A percentile compares a stretch with the other conserved stretches of the same genome.
These are phyloP conservation scores for Epichloe gansuensis DNA, from an alignment of 2,329 filamentous ascomycete genomes.

Conservation along the genomic window DNA sequence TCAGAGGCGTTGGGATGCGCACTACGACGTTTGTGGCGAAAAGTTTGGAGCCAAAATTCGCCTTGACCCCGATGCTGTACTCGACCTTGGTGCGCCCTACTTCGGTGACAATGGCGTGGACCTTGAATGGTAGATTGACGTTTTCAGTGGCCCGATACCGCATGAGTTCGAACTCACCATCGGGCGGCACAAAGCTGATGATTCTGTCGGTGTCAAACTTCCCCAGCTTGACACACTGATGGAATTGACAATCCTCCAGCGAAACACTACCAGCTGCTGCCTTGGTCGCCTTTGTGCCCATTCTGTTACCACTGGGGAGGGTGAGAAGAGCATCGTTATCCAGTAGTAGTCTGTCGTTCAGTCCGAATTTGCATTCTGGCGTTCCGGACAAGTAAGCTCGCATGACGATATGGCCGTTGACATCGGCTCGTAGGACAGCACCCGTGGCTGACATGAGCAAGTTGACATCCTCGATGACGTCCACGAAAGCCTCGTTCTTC, in stretches of 20 bases:
- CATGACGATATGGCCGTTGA: slow-evolving; percentile 97
- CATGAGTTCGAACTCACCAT: slow-evolving; percentile 98
- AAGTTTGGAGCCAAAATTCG: slow-evolving; percentile 91
- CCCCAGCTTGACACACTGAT: slow-evolving; percentile 95
- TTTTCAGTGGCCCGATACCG: slow-evolving; percentile 96
- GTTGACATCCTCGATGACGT: slow-evolving; percentile 98
- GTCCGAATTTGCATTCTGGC: slow-evolving; percentile 96
- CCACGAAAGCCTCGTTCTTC: slow-evolving; percentile 98
- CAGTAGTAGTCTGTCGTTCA: slow-evolving; percentile 90
- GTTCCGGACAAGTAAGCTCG: slow-evolving; percentile 93
- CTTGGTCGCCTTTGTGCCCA: slow-evolving; percentile 81
- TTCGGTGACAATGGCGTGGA: slow-evolving; percentile 97
- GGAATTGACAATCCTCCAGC: slow-evolving; percentile 95
- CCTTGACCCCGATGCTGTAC: slow-evolving; percentile 94
- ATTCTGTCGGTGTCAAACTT: slow-evolving; percentile 95
- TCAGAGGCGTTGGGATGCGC: slow-evolving; percentile 87
- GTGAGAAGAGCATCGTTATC: slow-evolving; percentile 59
- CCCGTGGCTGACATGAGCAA: slow-evolving; percentile 97
- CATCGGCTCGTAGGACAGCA: slow-evolving; percentile 86
- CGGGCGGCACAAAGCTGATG: slow-evolving; percentile 92
- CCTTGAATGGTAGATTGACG: slow-evolving; percentile 96
- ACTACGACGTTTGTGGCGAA: slow-evolving; percentile 96
- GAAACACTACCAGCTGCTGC: slow-evolving; percentile 92
- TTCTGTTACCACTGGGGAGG: slow-evolving; percentile 61
- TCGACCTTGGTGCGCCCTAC: slow-evolving; percentile 95